phyloP scores from a whole-genome alignment of 176 grass and related monocot genomes.

The Cenchrus purpureus region DNA sequence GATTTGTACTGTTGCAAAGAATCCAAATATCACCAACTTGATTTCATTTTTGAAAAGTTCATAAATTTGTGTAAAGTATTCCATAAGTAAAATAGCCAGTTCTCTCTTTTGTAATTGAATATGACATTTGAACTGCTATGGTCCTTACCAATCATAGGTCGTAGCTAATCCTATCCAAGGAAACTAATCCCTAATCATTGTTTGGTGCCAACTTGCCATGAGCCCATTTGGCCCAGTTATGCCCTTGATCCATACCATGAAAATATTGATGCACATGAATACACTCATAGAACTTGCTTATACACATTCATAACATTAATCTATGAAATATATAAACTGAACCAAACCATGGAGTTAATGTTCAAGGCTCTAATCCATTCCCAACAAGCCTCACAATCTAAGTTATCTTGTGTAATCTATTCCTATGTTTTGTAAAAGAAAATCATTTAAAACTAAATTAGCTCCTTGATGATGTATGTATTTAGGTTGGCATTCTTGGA shows the following conservation, averaged over 20 bases:
- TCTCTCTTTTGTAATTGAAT: constrained; percentile 25
- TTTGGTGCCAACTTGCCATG: constrained; percentile 16
- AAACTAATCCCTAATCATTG: neutral
- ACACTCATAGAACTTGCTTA: constrained; percentile 10
- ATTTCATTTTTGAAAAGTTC: neutral
- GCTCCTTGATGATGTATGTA: constrained; percentile 25
- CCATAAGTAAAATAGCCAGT: neutral
- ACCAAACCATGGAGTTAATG: constrained; percentile 22
- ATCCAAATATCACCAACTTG: constrained; percentile 1
- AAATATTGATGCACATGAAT: constrained; percentile 1
- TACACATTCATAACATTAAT: constrained; percentile 2
- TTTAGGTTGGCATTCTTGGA: constrained; percentile 94
- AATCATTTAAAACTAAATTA: constrained; percentile 9
- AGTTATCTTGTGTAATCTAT: constrained; percentile 19
- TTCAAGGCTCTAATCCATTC: constrained; percentile 14
- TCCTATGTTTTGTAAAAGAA: neutral
- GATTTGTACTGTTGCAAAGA: neutral
- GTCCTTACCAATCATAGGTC: neutral
- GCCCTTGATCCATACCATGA: neutral
- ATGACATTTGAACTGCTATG: constrained; percentile 22
- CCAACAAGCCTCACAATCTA: neutral
- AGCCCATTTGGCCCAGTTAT: neutral
- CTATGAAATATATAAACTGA: neutral
- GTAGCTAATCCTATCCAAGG: neutral
- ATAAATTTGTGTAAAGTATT: neutral